Conservation (phyloP, 2,329 filamentous ascomycete genomes). For the Thelonectria olida region DNA sequence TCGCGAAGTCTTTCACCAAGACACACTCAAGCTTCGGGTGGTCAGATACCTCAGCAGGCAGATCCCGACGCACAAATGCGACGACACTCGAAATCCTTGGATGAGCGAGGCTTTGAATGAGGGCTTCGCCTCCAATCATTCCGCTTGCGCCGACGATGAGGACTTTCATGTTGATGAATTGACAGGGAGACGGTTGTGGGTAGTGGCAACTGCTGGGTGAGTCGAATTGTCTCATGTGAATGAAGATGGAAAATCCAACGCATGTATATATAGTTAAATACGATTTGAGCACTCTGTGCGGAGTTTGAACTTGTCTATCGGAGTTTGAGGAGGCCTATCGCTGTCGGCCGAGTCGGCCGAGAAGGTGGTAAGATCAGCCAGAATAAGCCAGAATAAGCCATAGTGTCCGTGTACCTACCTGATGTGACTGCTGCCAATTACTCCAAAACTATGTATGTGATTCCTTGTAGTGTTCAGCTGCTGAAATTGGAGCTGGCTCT, state of each 20-base stretch:
- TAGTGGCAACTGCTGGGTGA: too few species aligned
- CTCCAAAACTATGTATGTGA: too few species aligned
- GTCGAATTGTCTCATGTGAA: too few species aligned
- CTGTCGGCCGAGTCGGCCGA: neutral
- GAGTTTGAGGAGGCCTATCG: neutral
- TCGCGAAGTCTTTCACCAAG: constrained; percentile 30
- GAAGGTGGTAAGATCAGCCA: neutral
- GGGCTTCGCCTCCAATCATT: constrained; percentile 44
- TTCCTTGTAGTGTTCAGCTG: too few species aligned
- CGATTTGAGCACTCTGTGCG: neutral
- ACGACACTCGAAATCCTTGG: constrained; percentile 42
- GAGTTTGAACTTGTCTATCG: neutral
- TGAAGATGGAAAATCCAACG: too few species aligned
- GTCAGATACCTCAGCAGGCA: constrained; percentile 29
- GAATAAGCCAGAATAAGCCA: neutral
- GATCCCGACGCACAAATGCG: constrained; percentile 42
- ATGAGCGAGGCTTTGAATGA: constrained; percentile 45
- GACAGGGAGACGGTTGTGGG: neutral
- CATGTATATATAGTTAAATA: too few species aligned
- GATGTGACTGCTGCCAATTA: too few species aligned
- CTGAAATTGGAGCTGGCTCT: too few species aligned
- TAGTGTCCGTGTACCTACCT: too few species aligned
- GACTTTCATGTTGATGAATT: constrained; percentile 43
- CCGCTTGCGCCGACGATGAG: constrained; percentile 48
- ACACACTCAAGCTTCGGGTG: constrained; percentile 27